phyloP scores from a whole-genome alignment of 495 filamentous ascomycete species.

The Penicillium waksmanii region DNA sequence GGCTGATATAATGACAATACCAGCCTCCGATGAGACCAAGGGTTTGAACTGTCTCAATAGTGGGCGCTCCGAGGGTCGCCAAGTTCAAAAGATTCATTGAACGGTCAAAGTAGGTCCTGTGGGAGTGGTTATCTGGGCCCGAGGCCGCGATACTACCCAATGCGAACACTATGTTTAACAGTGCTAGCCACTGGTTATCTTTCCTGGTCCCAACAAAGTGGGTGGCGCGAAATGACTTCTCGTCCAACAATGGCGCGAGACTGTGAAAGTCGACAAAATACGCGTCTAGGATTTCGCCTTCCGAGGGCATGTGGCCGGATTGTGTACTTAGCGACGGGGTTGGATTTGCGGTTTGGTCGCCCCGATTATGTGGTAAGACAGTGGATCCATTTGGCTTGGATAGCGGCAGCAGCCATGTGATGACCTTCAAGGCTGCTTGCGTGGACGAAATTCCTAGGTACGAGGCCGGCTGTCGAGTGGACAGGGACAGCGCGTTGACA shows the following conservation, averaged over 20 bases:
- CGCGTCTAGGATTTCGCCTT: conserved; percentile 59
- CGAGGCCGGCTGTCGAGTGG: conserved; percentile 54
- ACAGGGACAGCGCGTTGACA: conserved; percentile 69
- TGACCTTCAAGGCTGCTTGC: conserved; percentile 50
- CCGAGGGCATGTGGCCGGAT: conserved; percentile 10
- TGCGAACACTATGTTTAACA: conserved; percentile 76
- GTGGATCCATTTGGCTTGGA: conserved; percentile 42
- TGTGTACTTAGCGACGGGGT: conserved; percentile 4
- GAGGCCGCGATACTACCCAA: conserved; percentile 71
- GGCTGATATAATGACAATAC: conserved; percentile 80
- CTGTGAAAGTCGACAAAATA: conserved; percentile 72
- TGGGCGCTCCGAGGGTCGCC: conserved; percentile 58
- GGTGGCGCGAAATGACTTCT: conserved; percentile 62
- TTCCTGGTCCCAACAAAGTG: conserved; percentile 57
- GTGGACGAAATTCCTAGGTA: conserved; percentile 72
- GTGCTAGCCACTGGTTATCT: conserved; percentile 66
- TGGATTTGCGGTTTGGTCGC: background rate
- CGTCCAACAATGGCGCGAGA: conserved; percentile 72
- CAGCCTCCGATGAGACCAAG: conserved; percentile 73
- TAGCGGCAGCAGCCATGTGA: conserved; percentile 48
- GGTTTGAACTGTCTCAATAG: conserved; percentile 72
- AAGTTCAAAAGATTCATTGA: conserved; percentile 68
- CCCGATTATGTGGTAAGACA: conserved; percentile 3
- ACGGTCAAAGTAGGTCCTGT: conserved; percentile 70
- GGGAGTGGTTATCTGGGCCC: conserved; percentile 68